phyloP scores from a whole-genome alignment of 1,284 basidiomycete genomes.

The Apiotrichum sp. region DNA sequence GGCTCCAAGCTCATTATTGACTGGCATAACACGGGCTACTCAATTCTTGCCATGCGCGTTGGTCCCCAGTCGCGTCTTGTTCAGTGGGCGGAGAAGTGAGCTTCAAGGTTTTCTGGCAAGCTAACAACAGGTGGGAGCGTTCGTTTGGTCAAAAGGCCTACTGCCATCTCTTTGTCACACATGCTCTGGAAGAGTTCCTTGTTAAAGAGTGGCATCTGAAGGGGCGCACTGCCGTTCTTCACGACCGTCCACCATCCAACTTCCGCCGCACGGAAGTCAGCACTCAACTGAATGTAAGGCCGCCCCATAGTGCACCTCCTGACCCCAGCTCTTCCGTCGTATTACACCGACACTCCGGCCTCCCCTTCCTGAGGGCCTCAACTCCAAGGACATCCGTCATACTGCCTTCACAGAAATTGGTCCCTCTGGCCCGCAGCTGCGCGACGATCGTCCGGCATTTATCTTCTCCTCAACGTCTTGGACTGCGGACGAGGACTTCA shows the following conservation, averaged over 20 bases:
- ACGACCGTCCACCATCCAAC: constrained; percentile 78
- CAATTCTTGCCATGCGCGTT: constrained; percentile 77
- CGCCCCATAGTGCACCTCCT: constrained; percentile 7
- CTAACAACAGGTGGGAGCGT: constrained; percentile 62
- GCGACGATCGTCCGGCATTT: constrained; percentile 71
- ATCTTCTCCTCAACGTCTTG: constrained; percentile 91
- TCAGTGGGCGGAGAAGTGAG: constrained; percentile 63
- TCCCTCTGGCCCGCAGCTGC: constrained; percentile 43
- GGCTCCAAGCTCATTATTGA: constrained; percentile 88
- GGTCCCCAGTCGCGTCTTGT: constrained; percentile 66
- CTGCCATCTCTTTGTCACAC: constrained; percentile 90
- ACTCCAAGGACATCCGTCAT: constrained; percentile 32
- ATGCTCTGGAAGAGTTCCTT: constrained; percentile 72
- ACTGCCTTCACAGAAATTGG: constrained; percentile 27
- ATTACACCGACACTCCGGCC: constrained; percentile 42
- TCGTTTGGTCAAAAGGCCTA: constrained; percentile 72
- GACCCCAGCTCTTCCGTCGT: constrained; percentile 55
- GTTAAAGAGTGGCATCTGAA: constrained; percentile 67
- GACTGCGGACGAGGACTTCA: constrained; percentile 97
- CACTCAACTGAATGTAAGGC: constrained; percentile 58
- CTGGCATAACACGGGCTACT: constrained; percentile 98
- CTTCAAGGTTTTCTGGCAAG: constrained; percentile 52
- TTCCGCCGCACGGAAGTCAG: constrained; percentile 65
- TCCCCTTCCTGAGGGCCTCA: constrained; percentile 32
- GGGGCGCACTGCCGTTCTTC: constrained; percentile 70